Conservation (phyloP, 2,329 filamentous ascomycete genomes). For the Hypoxylon sp. region DNA sequence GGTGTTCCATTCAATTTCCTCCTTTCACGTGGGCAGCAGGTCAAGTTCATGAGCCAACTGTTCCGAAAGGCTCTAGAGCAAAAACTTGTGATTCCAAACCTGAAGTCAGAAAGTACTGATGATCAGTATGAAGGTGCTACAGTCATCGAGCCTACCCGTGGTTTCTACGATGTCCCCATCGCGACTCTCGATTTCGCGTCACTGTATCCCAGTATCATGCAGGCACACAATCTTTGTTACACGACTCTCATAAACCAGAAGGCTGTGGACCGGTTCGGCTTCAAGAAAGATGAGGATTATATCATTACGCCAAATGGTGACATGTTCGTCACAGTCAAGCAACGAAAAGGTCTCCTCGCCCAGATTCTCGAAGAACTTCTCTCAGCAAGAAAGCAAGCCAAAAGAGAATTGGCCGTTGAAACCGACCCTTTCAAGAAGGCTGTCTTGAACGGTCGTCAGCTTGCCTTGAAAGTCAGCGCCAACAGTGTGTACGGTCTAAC, state of each 20-base stretch:
- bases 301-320: slow-evolving; percentile 96
- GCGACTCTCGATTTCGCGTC: slow-evolving; percentile 99
- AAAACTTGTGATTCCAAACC: slow-evolving; percentile 92
- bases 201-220: slow-evolving; percentile 98
- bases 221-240: slow-evolving; percentile 98
- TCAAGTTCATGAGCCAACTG: slow-evolving; percentile 97
- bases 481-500: slow-evolving; percentile 99
- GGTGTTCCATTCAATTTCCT: slow-evolving; percentile 98
- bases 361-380: slow-evolving; percentile 97
- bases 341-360: slow-evolving; percentile 90
- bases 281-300: slow-evolving; percentile 94
- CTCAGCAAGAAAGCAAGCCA: slow-evolving; percentile 92
- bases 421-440: slow-evolving; percentile 98
- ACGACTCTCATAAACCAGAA: slow-evolving; percentile 89
- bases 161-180: slow-evolving; percentile 94
- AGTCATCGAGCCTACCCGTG: slow-evolving; percentile 94
- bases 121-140: slow-evolving; percentile 98
- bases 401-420: slow-evolving; percentile 88
- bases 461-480: slow-evolving; percentile 95
- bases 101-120: slow-evolving; percentile 77
- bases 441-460: slow-evolving; percentile 94
- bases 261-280: slow-evolving; percentile 79
- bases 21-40: slow-evolving; percentile 91
- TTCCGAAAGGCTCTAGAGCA: slow-evolving; percentile 96
- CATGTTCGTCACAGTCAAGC: slow-evolving; percentile 88